A percentile compares a stretch with the other conserved stretches of the same genome.
These are phyloP conservation scores for Suillus discolor DNA, from an alignment of 768 basidiomycete genomes.

Conservation along the genomic window DNA sequence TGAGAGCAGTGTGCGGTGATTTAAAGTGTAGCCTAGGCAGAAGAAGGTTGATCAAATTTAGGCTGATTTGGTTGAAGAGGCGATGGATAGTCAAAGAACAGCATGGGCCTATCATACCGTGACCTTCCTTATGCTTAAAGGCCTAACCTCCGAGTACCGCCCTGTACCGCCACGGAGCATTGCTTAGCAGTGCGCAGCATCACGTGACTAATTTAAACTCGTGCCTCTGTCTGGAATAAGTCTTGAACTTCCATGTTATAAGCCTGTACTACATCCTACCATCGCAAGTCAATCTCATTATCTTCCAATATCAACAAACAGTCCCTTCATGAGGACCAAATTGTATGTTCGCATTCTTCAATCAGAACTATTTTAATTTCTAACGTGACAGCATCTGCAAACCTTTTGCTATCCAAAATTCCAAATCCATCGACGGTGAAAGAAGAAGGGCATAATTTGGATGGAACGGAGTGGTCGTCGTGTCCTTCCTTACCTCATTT, in stretches of 20 bases:
- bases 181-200: neutral
- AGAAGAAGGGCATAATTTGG: constrained; percentile 67
- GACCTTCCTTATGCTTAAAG: neutral
- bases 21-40: neutral
- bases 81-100: neutral
- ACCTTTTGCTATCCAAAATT: constrained; percentile 69
- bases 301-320: constrained; percentile 72
- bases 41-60: neutral
- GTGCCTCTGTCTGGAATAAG: too few relatives aligned
- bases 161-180: neutral
- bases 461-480: neutral
- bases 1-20: neutral
- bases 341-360: constrained; percentile 83
- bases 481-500: neutral
- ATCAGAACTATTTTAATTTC: neutral
- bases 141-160: neutral
- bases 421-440: constrained; percentile 42
- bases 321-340: too few relatives aligned
- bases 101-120: neutral
- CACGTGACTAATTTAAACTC: neutral
- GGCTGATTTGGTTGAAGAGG: neutral
- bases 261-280: too few relatives aligned
- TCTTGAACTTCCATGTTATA: too few relatives aligned
- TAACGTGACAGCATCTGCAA: constrained; percentile 69
- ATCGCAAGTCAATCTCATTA: constrained; percentile 79